These are phyloP conservation scores for Monilinia aucupariae DNA, from an alignment of 2,329 filamentous ascomycete species.

Conservation along the genomic window DNA sequence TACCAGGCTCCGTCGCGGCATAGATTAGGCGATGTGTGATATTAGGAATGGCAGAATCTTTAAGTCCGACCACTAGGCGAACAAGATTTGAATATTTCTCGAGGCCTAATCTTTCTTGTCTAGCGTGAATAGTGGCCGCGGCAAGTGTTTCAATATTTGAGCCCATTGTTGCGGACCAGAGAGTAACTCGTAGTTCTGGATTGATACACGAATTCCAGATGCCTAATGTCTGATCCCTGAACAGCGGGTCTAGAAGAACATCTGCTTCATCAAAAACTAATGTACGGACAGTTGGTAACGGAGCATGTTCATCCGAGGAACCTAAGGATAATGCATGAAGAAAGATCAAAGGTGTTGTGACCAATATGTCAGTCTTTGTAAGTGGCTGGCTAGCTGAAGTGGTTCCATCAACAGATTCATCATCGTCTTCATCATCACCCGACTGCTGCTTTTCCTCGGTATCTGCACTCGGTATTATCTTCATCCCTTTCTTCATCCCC, in stretches of 20 bases:
- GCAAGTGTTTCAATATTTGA: slow-evolving; percentile 83
- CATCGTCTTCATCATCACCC: slow-evolving; percentile 36
- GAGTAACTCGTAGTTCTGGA: slow-evolving; percentile 63
- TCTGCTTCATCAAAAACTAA: slow-evolving; percentile 92
- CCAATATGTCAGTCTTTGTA: slow-evolving; percentile 71
- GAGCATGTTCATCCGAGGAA: slow-evolving; percentile 38
- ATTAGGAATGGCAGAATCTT: slow-evolving; percentile 91
- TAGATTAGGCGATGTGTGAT: slow-evolving; percentile 86
- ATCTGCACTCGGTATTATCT: slow-evolving; percentile 45
- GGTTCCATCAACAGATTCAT: slow-evolving; percentile 37
- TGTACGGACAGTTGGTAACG: slow-evolving; percentile 62
- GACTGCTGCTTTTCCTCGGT: slow-evolving; percentile 37
- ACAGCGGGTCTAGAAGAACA: slow-evolving; percentile 84
- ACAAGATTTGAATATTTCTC: slow-evolving; percentile 51
- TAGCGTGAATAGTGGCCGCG: slow-evolving; percentile 57
- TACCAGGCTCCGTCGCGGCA: slow-evolving; percentile 87
- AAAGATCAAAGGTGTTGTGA: slow-evolving; percentile 74
- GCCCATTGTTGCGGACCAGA: slow-evolving; percentile 97
- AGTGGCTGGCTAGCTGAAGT: slow-evolving; percentile 46
- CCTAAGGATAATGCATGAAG: slow-evolving; percentile 62
- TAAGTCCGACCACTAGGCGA: slow-evolving; percentile 88
- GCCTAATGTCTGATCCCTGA: slow-evolving; percentile 78
- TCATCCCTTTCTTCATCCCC: slow-evolving; percentile 81
- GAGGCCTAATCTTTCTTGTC: slow-evolving; percentile 40
- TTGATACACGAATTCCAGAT: slow-evolving; percentile 78